Evolutionary conservation across 192 early-diverging fungal species (phyloP).

Genomic region (Lobosporangium transversale): DNA sequence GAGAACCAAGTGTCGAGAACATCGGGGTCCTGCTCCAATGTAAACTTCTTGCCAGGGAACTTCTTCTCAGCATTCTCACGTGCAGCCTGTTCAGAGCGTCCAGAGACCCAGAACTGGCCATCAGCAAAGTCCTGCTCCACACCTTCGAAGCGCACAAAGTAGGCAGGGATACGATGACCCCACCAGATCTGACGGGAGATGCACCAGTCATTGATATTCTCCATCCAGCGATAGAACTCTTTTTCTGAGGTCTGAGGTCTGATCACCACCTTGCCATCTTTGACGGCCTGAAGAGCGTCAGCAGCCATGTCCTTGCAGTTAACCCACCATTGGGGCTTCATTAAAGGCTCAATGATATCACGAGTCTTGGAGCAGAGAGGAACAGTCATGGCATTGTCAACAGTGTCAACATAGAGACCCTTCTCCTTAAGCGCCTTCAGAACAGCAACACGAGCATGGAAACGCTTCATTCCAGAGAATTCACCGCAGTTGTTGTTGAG

Average conservation of each 20-base stretch:
- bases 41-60: conserved; percentile 83
- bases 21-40: conserved; percentile 95
- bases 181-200: conserved; percentile 99
- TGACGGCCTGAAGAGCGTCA: conserved; percentile 80
- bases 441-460: conserved; percentile 91
- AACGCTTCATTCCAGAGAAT: conserved; percentile 91
- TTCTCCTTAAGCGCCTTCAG: conserved; percentile 88
- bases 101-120: conserved; percentile 87
- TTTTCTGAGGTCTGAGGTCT: conserved; percentile 84
- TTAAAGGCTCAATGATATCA: conserved; percentile 95
- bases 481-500: conserved; percentile 91
- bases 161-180: conserved; percentile 97
- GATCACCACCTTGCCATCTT: conserved; percentile 84
- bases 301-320: conserved; percentile 88
- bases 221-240: conserved; percentile 98
- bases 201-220: conserved; percentile 98
- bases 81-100: conserved; percentile 81
- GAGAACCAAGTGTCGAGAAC: conserved; percentile 99
- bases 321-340: conserved; percentile 99
- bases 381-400: conserved; percentile 93
- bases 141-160: conserved; percentile 88
- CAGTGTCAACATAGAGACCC: conserved; percentile 87
- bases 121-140: conserved; percentile 66
- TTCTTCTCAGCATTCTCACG: conserved; percentile 74
- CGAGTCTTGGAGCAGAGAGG: conserved; percentile 90